phyloP scores from a whole-genome alignment of 2,329 filamentous ascomycete species.

The Chrysosporium queenslandicum region DNA sequence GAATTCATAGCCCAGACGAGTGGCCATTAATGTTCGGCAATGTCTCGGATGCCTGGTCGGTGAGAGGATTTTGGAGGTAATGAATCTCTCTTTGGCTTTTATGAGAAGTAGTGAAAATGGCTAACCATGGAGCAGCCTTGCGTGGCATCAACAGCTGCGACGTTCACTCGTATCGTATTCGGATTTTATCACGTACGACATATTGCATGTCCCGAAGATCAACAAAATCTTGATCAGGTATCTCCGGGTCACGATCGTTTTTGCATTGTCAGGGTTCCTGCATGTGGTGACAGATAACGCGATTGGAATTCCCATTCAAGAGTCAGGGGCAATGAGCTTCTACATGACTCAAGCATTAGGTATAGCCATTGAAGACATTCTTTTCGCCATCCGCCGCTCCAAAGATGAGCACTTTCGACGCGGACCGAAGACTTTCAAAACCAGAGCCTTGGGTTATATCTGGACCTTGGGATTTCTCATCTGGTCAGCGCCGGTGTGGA shows the following conservation, averaged over 20 bases:
- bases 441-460: conserved; percentile 10
- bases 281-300: conserved; percentile 12
- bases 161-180: not conserved
- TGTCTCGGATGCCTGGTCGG: conserved; percentile 9
- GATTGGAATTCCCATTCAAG: conserved; percentile 3
- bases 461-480: conserved; percentile 11
- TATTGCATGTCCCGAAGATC: not conserved
- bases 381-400: conserved; percentile 1
- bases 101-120: not conserved
- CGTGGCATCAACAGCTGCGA: conserved; percentile 10
- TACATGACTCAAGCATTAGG: conserved; percentile 11
- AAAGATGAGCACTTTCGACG: not conserved
- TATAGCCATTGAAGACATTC: conserved; percentile 13
- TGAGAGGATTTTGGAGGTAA: conserved; percentile 16
- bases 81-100: not conserved
- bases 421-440: not conserved
- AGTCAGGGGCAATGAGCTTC: conserved; percentile 12
- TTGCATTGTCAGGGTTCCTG: conserved; percentile 11
- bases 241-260: conserved; percentile 8
- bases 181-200: not conserved
- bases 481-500: conserved; percentile 9
- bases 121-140: not conserved
- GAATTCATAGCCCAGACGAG: not conserved
- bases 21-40: conserved; percentile 14
- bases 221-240: conserved; percentile 6